Conservation (phyloP, 1,284 basidiomycete species). For the Malassezia vespertilionis region DNA sequence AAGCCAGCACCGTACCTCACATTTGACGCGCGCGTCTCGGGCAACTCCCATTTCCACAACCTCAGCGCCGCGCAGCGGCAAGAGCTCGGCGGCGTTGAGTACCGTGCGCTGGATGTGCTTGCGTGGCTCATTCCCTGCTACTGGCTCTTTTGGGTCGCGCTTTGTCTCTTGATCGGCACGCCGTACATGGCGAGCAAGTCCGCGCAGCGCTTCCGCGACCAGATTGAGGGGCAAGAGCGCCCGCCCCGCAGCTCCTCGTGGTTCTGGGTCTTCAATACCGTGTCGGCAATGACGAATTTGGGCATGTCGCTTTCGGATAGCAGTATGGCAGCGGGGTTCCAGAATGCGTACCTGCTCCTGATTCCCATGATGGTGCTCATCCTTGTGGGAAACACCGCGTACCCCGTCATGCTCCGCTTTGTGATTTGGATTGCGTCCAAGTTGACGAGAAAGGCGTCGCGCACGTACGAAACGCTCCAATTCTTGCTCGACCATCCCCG, state of each 20-base stretch:
- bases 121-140: constrained; percentile 49
- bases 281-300: constrained; percentile 79
- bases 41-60: constrained; percentile 74
- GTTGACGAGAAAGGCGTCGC: constrained; percentile 56
- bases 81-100: constrained; percentile 88
- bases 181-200: constrained; percentile 36
- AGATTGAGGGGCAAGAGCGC: constrained; percentile 34
- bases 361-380: constrained; percentile 58
- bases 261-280: constrained; percentile 76
- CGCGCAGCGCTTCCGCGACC: constrained; percentile 28
- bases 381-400: constrained; percentile 80
- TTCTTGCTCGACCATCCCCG: constrained; percentile 95
- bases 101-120: constrained; percentile 69
- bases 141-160: constrained; percentile 20
- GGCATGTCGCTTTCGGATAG: constrained; percentile 77
- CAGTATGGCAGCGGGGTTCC: constrained; percentile 64
- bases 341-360: constrained; percentile 77
- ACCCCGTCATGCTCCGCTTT: constrained; percentile 43
- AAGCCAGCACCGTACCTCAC: constrained; percentile 65
- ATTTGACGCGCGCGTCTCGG: constrained; percentile 55
- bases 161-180: constrained; percentile 29
- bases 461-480: constrained; percentile 66
- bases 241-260: constrained; percentile 50
- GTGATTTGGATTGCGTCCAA: constrained; percentile 61
- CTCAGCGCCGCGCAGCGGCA: constrained; percentile 73